Evolutionary conservation across 345 rosid species (phyloP).

Genomic region (Salix koriyanagi): DNA sequence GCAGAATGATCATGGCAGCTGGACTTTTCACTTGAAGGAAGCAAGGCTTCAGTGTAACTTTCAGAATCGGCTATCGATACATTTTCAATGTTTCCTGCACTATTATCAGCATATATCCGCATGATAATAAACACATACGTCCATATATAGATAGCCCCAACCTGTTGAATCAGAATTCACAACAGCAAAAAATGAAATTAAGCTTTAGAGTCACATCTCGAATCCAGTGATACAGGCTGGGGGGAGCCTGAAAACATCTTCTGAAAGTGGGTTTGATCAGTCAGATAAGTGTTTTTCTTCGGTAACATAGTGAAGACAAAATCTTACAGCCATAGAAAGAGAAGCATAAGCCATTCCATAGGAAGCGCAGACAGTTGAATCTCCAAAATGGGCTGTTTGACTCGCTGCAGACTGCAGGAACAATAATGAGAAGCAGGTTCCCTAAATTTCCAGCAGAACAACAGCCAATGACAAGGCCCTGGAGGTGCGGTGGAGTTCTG

Average conservation of each 20-base stretch:
- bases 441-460: conserved; percentile 46
- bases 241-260: too few species aligned
- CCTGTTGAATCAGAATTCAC: conserved; percentile 9
- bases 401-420: conserved; percentile 41
- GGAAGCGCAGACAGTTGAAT: conserved; percentile 18
- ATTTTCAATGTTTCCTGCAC: background rate
- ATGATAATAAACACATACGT: conserved; percentile 35
- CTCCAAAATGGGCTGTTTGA: conserved; percentile 38
- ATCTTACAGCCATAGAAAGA: conserved; percentile 44
- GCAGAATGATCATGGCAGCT: background rate
- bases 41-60: background rate
- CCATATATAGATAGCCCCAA: conserved; percentile 41
- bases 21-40: background rate
- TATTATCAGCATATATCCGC: conserved; percentile 7
- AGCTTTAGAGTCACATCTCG: too few species aligned
- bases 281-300: too few species aligned
- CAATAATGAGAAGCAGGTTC: conserved; percentile 35
- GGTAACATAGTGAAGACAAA: background rate
- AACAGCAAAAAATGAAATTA: background rate
- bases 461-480: conserved; percentile 47
- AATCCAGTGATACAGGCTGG: too few species aligned
- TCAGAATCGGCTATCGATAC: background rate
- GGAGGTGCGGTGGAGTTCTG: conserved; percentile 34
- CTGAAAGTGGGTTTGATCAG: too few species aligned
- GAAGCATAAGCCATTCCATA: conserved; percentile 40